Evolutionary conservation across 2,329 filamentous ascomycete species (phyloP), one percentile per base, ranked within the genome.

Genomic region (Bipolaris oryzae): DNA sequence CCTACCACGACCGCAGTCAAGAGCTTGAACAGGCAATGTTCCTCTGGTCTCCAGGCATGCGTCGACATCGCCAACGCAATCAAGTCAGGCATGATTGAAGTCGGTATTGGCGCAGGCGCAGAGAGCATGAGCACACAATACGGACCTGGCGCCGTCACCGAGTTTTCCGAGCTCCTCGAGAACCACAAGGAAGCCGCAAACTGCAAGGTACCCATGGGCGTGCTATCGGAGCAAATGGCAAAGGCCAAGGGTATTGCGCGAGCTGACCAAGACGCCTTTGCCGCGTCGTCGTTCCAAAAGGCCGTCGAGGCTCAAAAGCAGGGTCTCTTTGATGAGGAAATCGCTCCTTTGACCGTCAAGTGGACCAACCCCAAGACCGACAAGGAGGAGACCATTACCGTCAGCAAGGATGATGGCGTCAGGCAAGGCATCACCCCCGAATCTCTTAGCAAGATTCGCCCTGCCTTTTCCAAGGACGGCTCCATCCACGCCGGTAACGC

Each of bases 121-220:
- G 95, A 99, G 86, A 95, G 90, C 82, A 99, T 99, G 95, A 91
- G 87, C 72, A 84, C 84, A 55, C 90, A 97, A 74, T 98, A 98
- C 76, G 95, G 94, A 33, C 93, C 94, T 21, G 83, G 82, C 42
- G 95, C 95, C 60, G 94, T 98, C 15, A 86, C 88, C 60, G 95
- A 98, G 79, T 97, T 98, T 84, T 95, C 91, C 28, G 91, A 96
- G 47, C 85, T 91, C 50, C 87, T 98, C 62, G 91, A 97, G 74
- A 85, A 82, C 69, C 85, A 94, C 82, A 84, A 87, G 63, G 89
- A 95, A 74, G 85, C 93, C 21, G 90, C 90, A 71, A 96, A 97
- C 85, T 99, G 95, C 87, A 97, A 96, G 81, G 94, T 98, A 3
- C 89, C 92, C 76, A 98, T 98, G 95, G 94, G 94, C 69, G 85